A percentile compares a stretch with the other conserved stretches of the same genome.
phyloP scores from a whole-genome alignment of 768 basidiomycete species.

The Phlegmacium glaucopus region DNA sequence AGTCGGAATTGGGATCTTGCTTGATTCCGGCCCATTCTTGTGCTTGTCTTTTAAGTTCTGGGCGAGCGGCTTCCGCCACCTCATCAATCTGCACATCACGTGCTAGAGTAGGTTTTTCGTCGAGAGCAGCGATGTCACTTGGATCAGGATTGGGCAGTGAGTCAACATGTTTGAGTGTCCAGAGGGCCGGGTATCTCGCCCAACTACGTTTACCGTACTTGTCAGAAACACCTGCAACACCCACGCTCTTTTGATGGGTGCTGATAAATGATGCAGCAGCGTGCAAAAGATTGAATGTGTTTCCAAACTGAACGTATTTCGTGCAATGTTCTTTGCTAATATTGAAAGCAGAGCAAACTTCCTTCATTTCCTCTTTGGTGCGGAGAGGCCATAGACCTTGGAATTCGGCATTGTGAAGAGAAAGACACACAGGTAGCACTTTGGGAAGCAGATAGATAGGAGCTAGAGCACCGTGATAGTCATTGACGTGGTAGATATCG shows the following conservation, averaged over 20 bases:
- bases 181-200: slow-evolving; percentile 94
- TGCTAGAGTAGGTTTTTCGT: slow-evolving; percentile 69
- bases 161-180: slow-evolving; percentile 95
- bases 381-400: slow-evolving; percentile 95
- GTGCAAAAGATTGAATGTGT: slow-evolving; percentile 94
- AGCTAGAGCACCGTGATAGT: slow-evolving; percentile 92
- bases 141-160: slow-evolving; percentile 95
- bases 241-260: slow-evolving; percentile 87
- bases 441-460: slow-evolving; percentile 91
- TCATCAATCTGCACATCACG: slow-evolving; percentile 76
- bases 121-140: slow-evolving; percentile 89
- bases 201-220: slow-evolving; percentile 97
- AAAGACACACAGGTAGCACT: slow-evolving; percentile 85
- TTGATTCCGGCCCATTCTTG: slow-evolving; percentile 95
- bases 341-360: slow-evolving; percentile 97
- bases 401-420: slow-evolving; percentile 96
- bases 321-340: slow-evolving; percentile 95
- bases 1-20: slow-evolving; percentile 84
- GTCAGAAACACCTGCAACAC: slow-evolving; percentile 96
- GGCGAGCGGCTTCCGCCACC: slow-evolving; percentile 83
- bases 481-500: slow-evolving; percentile 94
- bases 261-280: slow-evolving; percentile 93
- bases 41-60: slow-evolving; percentile 86
- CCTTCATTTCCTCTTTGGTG: slow-evolving; percentile 98
- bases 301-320: slow-evolving; percentile 97